These are phyloP conservation scores for Paecilomyces variotii DNA, from an alignment of 2,329 filamentous ascomycete species.

Conservation along the genomic window DNA sequence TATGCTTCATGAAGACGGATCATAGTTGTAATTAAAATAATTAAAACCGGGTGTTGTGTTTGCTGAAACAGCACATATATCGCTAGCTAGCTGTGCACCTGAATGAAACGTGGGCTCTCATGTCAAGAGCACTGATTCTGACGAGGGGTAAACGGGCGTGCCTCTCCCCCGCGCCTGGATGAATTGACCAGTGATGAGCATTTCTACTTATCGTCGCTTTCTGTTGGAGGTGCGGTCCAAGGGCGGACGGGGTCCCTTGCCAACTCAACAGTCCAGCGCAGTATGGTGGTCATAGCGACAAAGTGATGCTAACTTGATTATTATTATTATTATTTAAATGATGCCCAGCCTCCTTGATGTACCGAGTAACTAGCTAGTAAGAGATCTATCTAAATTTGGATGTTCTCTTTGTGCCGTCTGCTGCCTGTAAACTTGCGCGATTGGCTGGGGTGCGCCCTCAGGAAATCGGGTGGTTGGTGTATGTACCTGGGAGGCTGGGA, in stretches of 20 bases:
- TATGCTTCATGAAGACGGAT: not conserved
- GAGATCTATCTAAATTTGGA: not conserved
- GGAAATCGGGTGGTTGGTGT: slow-evolving; percentile 9
- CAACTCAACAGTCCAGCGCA: not conserved
- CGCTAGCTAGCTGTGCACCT: not conserved
- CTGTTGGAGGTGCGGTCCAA: not conserved
- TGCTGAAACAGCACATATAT: not conserved
- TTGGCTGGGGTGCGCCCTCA: slow-evolving; percentile 1
- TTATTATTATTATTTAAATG: not conserved
- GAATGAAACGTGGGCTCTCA: not conserved
- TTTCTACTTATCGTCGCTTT: not conserved
- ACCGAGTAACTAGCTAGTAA: not conserved
- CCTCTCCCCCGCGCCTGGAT: not conserved
- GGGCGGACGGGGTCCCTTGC: not conserved
- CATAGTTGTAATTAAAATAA: not conserved
- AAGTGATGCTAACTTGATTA: not conserved
- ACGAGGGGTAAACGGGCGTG: not conserved
- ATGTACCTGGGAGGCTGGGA: slow-evolving; percentile 8
- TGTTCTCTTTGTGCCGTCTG: slow-evolving; percentile 1
- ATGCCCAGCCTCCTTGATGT: not conserved
- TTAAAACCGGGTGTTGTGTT: not conserved
- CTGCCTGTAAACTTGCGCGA: not conserved
- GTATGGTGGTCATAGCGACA: not conserved
- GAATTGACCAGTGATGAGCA: not conserved
- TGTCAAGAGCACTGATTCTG: not conserved